Conservation (phyloP, 306 rosid species). For the Ceratonia siliqua region DNA sequence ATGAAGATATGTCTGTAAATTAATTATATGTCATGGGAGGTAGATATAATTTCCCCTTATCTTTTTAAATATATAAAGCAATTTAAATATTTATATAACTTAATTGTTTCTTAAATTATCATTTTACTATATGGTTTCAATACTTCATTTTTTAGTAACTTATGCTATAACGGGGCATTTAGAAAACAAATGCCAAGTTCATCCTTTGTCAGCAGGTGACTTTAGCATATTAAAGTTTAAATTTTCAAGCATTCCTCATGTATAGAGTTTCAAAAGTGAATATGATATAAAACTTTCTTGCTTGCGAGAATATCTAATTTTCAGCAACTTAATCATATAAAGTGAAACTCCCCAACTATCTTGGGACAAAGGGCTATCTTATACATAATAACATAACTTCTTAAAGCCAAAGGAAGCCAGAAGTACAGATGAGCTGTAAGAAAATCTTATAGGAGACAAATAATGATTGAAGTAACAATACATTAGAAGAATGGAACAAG, state of each 20-base stretch:
- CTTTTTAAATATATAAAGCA: not conserved
- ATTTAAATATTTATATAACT: not conserved
- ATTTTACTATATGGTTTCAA: too few relatives aligned
- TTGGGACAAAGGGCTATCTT: not conserved
- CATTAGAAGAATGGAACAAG: constrained; percentile 3
- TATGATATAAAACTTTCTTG: not conserved
- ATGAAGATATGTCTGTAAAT: too few relatives aligned
- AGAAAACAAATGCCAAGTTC: not conserved
- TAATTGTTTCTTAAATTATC: too few relatives aligned
- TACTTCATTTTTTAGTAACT: not conserved
- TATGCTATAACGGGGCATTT: not conserved
- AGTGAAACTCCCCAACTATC: not conserved
- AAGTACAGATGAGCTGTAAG: not conserved
- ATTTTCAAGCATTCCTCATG: not conserved
- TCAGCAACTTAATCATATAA: not conserved
- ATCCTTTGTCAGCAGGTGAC: not conserved
- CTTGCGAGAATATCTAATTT: not conserved
- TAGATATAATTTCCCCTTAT: too few relatives aligned
- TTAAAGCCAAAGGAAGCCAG: not conserved
- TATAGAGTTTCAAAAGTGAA: not conserved
- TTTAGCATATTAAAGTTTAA: not conserved
- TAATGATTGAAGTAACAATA: not conserved
- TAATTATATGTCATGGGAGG: too few relatives aligned
- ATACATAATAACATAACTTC: not conserved
- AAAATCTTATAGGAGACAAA: not conserved